Base-by-base conservation (phyloP, 805 yeast species). In the Candida coleopterorum region DNA sequence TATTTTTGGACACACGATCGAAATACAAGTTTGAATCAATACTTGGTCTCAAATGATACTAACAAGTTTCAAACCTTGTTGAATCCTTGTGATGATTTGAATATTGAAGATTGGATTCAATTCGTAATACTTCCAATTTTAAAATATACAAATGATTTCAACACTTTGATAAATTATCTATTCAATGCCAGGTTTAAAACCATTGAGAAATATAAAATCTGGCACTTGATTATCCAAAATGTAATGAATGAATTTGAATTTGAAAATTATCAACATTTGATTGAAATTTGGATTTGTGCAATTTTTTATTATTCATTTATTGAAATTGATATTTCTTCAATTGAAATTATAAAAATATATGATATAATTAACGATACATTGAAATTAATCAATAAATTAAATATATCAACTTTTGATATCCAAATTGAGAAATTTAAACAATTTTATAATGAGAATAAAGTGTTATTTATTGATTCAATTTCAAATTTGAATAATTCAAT, bases 1-100 rank as follows among this genome's bases (percentile, higher is more conserved):
- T 58, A 57, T 42, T 64, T 50, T 40, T 53, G 60, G 55, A 48
- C 42, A 14, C 50, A 50, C 34, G 55, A 51, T 36, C 64, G 52
- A 1, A 24, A 40, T 3, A 9, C 33, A 6, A 28, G 15, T 27
- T 46, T 51, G 21, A 42, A 45, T 18, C 44, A 48, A 1, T 52
- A 48, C 29, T 34, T 50, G 4, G 34, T 33, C 8, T 20, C 52
- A 16, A 25, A 25, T 1, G 27, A 45, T 1, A 39, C 43, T 25
- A 25, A 38, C 3, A 38, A 45, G 25, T 60, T 62, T 29, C 41
- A 49, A 3, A 38, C 38, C 5, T 46, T 63, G 10, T 43, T 56
- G 2, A 32, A 29, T 2, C 68, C 69, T 0, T 39, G 62, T 16
- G 18, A 39, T 11, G 16, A 40, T 9, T 18, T 43, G 3, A 43